A percentile compares a stretch with the other conserved stretches of the same genome.
phyloP scores from a whole-genome alignment of 1,284 basidiomycete species.

The Boletus sp. region DNA sequence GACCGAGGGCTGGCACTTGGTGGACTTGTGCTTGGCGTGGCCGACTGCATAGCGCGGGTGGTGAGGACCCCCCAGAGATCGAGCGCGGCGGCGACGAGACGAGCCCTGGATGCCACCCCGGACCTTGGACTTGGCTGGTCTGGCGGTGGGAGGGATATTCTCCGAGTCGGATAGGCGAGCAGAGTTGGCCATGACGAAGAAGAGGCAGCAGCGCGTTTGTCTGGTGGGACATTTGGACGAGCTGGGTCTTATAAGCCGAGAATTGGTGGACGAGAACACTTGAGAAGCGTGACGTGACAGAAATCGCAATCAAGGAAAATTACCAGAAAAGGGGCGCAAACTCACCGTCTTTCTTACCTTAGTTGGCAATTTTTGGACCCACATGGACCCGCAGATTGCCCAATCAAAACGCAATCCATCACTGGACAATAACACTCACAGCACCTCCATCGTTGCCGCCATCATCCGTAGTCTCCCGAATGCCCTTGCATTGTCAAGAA shows the following conservation, averaged over 20 bases:
- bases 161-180: slow-evolving; percentile 18
- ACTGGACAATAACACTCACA: slow-evolving; percentile 13
- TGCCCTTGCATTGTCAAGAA: background rate
- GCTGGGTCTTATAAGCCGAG: slow-evolving; percentile 24
- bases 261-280: slow-evolving; percentile 8
- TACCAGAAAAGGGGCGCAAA: slow-evolving; percentile 17
- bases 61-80: slow-evolving; percentile 17
- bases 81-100: slow-evolving; percentile 31
- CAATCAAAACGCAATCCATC: slow-evolving; percentile 27
- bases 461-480: background rate
- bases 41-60: slow-evolving; percentile 26
- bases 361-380: slow-evolving; percentile 30
- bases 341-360: slow-evolving; percentile 15
- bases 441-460: background rate
- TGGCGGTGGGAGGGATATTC: slow-evolving; percentile 25
- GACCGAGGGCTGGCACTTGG: slow-evolving; percentile 2
- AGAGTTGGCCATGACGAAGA: slow-evolving; percentile 14
- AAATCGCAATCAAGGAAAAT: slow-evolving; percentile 31
- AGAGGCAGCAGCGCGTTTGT: too few species aligned
- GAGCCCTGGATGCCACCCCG: slow-evolving; percentile 30
- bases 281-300: slow-evolving; percentile 28
- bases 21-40: slow-evolving; percentile 24
- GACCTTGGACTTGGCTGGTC: slow-evolving; percentile 15
- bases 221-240: too few species aligned
- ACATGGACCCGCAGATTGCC: slow-evolving; percentile 25